These are phyloP conservation scores for Gossypium anomalum DNA, from an alignment of 345 rosid species.

Conservation along the genomic window DNA sequence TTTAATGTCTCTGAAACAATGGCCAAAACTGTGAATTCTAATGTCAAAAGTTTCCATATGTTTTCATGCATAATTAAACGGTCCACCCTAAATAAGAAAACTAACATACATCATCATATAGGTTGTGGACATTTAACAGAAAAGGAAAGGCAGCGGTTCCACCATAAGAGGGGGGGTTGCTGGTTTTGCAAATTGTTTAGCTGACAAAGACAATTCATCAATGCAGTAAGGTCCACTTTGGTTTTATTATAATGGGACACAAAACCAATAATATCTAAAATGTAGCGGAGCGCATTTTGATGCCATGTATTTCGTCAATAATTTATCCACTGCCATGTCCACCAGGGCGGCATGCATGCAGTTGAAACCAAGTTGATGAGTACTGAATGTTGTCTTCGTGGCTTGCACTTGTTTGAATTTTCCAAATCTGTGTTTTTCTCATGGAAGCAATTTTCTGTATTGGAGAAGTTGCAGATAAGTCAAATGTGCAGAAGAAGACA, in stretches of 20 bases:
- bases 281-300: not conserved
- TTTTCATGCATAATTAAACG: not conserved
- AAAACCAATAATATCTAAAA: not conserved
- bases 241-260: not conserved
- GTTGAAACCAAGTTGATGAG: not conserved
- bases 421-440: too few species aligned
- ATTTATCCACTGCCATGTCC: not conserved
- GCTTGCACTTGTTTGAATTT: too few species aligned
- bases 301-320: not conserved
- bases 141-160: not conserved
- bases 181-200: conserved; percentile 2
- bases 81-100: not conserved
- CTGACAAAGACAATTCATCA: not conserved
- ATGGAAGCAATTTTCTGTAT: too few species aligned
- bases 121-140: not conserved
- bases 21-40: too few species aligned
- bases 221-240: not conserved
- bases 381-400: not conserved
- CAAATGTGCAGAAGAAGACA: too few species aligned
- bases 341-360: not conserved
- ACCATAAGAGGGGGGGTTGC: not conserved
- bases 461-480: too few species aligned
- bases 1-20: too few species aligned
- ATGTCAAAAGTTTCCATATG: not conserved
- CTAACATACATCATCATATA: not conserved